A percentile compares a stretch with the other conserved stretches of the same genome.
Conservation (phyloP, 371 early-diverging fungal genomes). For the Chytridiales sp. region DNA sequence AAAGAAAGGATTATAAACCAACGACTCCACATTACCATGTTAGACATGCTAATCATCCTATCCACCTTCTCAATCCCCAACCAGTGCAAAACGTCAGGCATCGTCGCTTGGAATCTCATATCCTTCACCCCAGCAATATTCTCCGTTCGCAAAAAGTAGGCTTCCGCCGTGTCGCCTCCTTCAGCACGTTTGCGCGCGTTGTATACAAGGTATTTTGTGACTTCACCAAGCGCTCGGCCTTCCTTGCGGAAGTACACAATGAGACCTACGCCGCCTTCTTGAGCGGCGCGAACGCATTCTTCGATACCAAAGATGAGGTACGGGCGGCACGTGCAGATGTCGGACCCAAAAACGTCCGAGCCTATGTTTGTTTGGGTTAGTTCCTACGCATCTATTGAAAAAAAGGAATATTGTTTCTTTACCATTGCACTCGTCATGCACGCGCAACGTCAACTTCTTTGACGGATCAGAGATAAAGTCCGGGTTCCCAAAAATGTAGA, state of each 20-base stretch:
- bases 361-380: slow-evolving; percentile 8
- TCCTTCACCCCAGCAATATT: slow-evolving; percentile 96
- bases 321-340: slow-evolving; percentile 83
- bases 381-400: slow-evolving; percentile 23
- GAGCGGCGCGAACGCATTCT: slow-evolving; percentile 86
- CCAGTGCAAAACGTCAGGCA: slow-evolving; percentile 98
- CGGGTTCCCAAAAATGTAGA: slow-evolving; percentile 92
- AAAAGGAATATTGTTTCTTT: not conserved
- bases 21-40: slow-evolving; percentile 36
- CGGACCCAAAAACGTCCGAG: slow-evolving; percentile 90
- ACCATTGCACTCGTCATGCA: slow-evolving; percentile 67
- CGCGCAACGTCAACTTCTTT: slow-evolving; percentile 82
- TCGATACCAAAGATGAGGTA: slow-evolving; percentile 93
- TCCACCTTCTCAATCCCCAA: slow-evolving; percentile 93
- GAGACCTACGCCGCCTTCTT: slow-evolving; percentile 90
- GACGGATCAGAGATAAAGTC: slow-evolving; percentile 74
- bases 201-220: slow-evolving; percentile 95
- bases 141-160: slow-evolving; percentile 90
- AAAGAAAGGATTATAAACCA: not conserved
- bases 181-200: slow-evolving; percentile 86
- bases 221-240: slow-evolving; percentile 93
- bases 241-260: slow-evolving; percentile 94
- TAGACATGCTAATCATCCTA: slow-evolving; percentile 69
- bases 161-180: slow-evolving; percentile 88
- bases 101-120: slow-evolving; percentile 95